Evolutionary conservation across 2,329 filamentous ascomycete species (phyloP), one percentile per base, ranked within the genome.

Genomic region (Alternaria arborescens): DNA sequence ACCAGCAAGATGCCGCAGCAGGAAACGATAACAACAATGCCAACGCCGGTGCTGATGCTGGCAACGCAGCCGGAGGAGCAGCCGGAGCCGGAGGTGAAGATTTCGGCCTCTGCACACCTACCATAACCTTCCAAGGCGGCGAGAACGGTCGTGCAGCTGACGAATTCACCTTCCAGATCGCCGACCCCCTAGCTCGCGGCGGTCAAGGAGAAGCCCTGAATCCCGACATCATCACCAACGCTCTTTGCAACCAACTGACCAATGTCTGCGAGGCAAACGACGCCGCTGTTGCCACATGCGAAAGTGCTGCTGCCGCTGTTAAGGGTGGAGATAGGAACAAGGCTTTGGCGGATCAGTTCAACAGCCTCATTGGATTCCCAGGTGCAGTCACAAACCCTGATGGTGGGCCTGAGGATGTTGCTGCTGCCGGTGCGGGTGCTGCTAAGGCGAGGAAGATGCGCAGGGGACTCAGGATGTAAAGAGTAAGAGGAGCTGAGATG

Each of bases 181-280:
- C 84, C 48, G 89, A 91, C 73, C 80, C 86, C 8, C 78, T 86
- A 18, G 84, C 89, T 59, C 83, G 83, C 66, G 80, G 87, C 72
- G 86, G 85, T 52, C 88, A 91, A 78, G 79, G 87, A 70, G 89
- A 91, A 73, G 88, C 88, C 8, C 82, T 91, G 46, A 91, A 91
- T 85, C 88, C 88, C 58, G 86, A 87, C 81, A 91, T 91, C 82
- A 91, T 91, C 82, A 89, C 88, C 75, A 90, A 89, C 83, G 85
- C 88, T 62, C 87, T 91, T 76, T 88, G 87, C 78, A 88, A 91
- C 77, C 87, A 90, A 80, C 83, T 91, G 60, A 84, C 78, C 72
- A 91, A 90, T 78, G 87, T 88, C 38, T 91, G 89, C 79, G 80
- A 81, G 40, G 88, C 88, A 54, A 88, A 88, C 72, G 82, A 80